phyloP scores from a whole-genome alignment of 179 eudicot genomes.

The Amaranthus tricolor region DNA sequence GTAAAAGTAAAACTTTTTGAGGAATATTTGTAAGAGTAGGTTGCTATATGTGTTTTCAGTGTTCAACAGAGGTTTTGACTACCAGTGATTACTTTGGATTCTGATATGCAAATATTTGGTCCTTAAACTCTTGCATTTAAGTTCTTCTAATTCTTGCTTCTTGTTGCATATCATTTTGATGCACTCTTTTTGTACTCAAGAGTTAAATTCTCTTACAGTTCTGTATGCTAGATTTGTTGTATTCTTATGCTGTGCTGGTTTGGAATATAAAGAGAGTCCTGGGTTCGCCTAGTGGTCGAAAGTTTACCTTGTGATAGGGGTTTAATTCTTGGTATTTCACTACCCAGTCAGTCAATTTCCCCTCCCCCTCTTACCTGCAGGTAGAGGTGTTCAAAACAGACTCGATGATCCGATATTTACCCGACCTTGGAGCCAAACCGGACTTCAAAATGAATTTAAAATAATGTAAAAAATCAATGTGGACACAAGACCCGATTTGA shows the following conservation, averaged over 20 bases:
- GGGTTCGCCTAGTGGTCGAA: too few species aligned
- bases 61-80: not conserved
- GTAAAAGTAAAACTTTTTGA: not conserved
- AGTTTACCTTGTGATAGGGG: too few species aligned
- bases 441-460: too few species aligned
- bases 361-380: too few species aligned
- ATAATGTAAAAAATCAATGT: too few species aligned
- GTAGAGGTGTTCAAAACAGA: too few species aligned
- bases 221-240: conserved; percentile 2
- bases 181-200: not conserved
- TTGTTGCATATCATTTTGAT: not conserved
- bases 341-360: too few species aligned
- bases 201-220: not conserved
- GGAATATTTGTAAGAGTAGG: not conserved
- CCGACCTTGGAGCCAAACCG: too few species aligned
- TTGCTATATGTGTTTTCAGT: not conserved
- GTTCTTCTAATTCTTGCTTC: not conserved
- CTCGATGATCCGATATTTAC: too few species aligned
- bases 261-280: not conserved
- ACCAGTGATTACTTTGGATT: not conserved
- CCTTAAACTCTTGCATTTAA: too few species aligned
- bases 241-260: not conserved
- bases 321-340: too few species aligned
- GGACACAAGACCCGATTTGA: too few species aligned
- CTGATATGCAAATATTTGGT: not conserved